phyloP scores from a whole-genome alignment of 495 filamentous ascomycete genomes.

The Parachaetomium inaequale region DNA sequence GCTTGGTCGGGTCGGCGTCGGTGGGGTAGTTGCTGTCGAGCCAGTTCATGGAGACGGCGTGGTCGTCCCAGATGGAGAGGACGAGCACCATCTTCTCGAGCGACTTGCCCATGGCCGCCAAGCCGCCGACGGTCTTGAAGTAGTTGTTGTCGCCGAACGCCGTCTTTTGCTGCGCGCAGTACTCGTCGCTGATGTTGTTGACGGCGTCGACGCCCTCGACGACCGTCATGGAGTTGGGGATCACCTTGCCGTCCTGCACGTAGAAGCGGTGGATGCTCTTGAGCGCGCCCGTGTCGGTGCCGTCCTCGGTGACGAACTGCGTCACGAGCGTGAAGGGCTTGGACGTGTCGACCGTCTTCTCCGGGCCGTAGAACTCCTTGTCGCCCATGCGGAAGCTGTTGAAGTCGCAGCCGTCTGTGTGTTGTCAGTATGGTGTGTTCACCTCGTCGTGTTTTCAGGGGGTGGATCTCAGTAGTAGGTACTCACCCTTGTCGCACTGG shows the following conservation, averaged over 20 bases:
- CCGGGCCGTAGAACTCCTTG: conserved; percentile 53
- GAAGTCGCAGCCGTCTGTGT: conserved; percentile 63
- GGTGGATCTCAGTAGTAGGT: too few species aligned
- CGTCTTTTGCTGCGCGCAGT: conserved; percentile 57
- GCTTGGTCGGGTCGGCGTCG: conserved; percentile 41
- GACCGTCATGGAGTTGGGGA: conserved; percentile 41
- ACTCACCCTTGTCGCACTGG: conserved; percentile 36
- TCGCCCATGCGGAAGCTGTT: conserved; percentile 64
- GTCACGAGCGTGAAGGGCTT: conserved; percentile 66
- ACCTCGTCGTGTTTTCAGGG: background rate
- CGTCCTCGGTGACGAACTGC: conserved; percentile 61
- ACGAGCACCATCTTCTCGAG: conserved; percentile 65
- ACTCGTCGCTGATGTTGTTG: conserved; percentile 57
- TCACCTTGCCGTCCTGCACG: conserved; percentile 58
- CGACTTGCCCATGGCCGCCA: conserved; percentile 53
- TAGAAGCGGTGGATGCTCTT: conserved; percentile 62
- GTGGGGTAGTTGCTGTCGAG: conserved; percentile 64
- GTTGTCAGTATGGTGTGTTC: conserved; percentile 35
- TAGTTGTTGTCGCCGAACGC: conserved; percentile 55
- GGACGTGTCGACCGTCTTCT: conserved; percentile 55
- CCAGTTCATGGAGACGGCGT: conserved; percentile 65
- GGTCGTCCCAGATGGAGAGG: conserved; percentile 68
- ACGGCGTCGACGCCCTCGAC: conserved; percentile 47
- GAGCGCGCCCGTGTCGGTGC: conserved; percentile 53
- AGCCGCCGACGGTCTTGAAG: conserved; percentile 55